A percentile compares a stretch with the other conserved stretches of the same genome.
phyloP scores from a whole-genome alignment of 1,139 yeast species.

The Blastobotrys elegans region DNA sequence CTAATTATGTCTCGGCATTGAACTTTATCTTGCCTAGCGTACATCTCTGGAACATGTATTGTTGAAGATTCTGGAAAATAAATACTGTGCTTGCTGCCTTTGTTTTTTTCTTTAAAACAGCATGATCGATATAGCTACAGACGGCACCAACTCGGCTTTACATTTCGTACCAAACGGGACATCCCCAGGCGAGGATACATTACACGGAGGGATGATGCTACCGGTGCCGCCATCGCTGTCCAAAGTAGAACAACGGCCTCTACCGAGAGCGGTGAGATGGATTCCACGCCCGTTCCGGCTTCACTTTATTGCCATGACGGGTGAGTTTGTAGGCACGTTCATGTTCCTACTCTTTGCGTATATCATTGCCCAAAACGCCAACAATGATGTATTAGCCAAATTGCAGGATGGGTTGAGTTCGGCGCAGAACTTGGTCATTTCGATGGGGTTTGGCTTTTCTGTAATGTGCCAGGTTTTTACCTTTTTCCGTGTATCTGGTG shows the following conservation, averaged over 20 bases:
- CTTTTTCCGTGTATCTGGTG: constrained; percentile 80
- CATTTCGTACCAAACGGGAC: too few relatives aligned
- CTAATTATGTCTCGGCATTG: too few relatives aligned
- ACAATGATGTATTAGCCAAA: constrained; percentile 35
- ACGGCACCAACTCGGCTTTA: too few relatives aligned
- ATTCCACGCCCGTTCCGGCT: constrained; percentile 37
- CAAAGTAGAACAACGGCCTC: not conserved
- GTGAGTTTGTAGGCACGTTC: constrained; percentile 84
- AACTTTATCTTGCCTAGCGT: too few relatives aligned
- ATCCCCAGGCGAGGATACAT: too few relatives aligned
- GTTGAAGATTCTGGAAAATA: too few relatives aligned
- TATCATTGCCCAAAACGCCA: constrained; percentile 68
- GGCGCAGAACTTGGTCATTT: constrained; percentile 64
- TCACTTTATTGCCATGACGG: constrained; percentile 49
- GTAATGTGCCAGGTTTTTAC: constrained; percentile 72
- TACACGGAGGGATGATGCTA: too few relatives aligned
- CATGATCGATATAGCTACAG: too few relatives aligned
- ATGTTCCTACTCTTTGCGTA: constrained; percentile 79
- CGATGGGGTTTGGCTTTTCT: constrained; percentile 84
- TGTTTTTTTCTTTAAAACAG: too few relatives aligned
- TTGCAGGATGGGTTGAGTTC: constrained; percentile 53
- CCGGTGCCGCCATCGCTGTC: too few relatives aligned
- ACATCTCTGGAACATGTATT: too few relatives aligned
- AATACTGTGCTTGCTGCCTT: too few relatives aligned
- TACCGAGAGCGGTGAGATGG: not conserved